Base-by-base conservation (phyloP, 192 early-diverging fungal species). In the Coemansia sp. region DNA sequence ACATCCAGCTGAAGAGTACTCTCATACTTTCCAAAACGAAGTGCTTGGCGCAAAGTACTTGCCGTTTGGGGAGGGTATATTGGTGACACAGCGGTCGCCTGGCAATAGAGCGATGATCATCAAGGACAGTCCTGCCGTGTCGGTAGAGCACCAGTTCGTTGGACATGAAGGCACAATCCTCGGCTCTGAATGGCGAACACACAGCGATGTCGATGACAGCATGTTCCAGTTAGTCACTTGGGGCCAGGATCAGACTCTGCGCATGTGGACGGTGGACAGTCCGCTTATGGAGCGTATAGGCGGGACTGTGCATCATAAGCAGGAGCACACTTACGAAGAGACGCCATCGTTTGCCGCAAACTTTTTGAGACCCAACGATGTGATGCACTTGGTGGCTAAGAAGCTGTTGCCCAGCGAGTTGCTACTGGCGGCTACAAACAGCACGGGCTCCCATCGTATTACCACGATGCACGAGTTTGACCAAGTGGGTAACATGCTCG, bases 151-250 rank as follows among this genome's bases (percentile, higher is more conserved):
- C 50, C 51, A 69, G 74, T 77, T 82, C 35, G 59, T 64, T 27
- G 80, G 80, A 0, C 80, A 77, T 50, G 53, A 75, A 0, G 71
- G 62, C 21, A 44, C 72, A 2, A 72, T 77, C 41, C 68, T 77
- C 4, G 80, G 72, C 1, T 45, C 80, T 1, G 72, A 34, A 41
- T 82, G 80, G 80, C 74, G 80, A 34, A 35, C 66, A 41, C 62
- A 67, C 44, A 24, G 57, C 14, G 59, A 61, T 10, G 50, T 24
- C 17, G 53, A 48, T 8, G 34, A 60, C 57, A 53, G 44, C 35
- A 45, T 68, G 40, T 64, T 65, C 68, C 74, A 84, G 70, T 69
- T 84, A 4, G 74, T 84, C 7, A 79, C 81, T 36, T 84, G 81
- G 81, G 70, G 67, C n/a, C 50, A 50, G 27, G 81, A 84, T 62